Percentiles rank a stretch among this genome's conserved stretches.
phyloP scores from a whole-genome alignment of 495 filamentous ascomycete genomes.

The Penicillium bialowiezense region DNA sequence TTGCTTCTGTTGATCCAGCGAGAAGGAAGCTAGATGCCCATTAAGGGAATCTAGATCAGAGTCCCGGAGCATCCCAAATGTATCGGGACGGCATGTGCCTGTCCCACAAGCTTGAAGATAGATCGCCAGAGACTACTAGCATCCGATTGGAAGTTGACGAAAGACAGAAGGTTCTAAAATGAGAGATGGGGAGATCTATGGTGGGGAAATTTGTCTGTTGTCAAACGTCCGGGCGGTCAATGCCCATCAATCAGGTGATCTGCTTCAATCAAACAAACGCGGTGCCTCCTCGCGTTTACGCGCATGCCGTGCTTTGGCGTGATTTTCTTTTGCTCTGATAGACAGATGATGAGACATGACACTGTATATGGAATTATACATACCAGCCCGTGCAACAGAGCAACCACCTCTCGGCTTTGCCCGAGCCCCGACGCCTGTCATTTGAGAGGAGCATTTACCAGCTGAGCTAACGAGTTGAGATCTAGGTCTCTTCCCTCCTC shows the following conservation, averaged over 20 bases:
- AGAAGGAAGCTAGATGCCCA: conserved; percentile 24
- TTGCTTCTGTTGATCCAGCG: conserved; percentile 29
- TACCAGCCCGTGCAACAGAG: too few species aligned
- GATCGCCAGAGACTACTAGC: neutral
- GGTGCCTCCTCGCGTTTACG: too few species aligned
- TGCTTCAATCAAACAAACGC: neutral
- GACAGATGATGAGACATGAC: too few species aligned
- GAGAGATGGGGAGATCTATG: neutral
- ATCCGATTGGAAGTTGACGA: conserved; percentile 11
- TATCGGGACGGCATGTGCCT: conserved; percentile 22
- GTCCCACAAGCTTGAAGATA: conserved; percentile 11
- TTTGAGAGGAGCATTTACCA: too few species aligned
- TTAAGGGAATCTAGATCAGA: conserved; percentile 36
- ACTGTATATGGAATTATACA: too few species aligned
- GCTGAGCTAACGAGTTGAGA: too few species aligned
- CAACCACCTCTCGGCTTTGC: too few species aligned
- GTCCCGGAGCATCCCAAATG: conserved; percentile 35
- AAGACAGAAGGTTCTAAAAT: neutral
- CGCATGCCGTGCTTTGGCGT: conserved; percentile 19
- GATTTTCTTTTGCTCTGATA: too few species aligned
- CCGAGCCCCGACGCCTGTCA: too few species aligned
- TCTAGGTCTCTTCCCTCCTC: too few species aligned
- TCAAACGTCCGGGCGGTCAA: neutral
- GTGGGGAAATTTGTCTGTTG: neutral
- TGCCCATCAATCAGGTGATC: neutral